These are phyloP conservation scores for Sabuloglossum arenarium DNA, from an alignment of 495 filamentous ascomycete species.

Conservation along the genomic window DNA sequence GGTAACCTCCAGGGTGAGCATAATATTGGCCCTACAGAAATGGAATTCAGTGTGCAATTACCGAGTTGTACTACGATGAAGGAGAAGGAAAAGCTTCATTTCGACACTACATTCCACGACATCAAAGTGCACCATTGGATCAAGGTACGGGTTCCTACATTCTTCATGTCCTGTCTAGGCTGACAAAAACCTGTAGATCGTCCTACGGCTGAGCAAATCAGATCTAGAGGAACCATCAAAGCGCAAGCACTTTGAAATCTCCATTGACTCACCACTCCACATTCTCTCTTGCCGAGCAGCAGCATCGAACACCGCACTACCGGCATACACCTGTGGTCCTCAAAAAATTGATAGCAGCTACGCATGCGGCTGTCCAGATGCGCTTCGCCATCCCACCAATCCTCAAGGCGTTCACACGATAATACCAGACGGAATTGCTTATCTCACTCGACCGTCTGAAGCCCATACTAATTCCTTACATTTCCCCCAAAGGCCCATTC, in stretches of 20 bases:
- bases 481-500: constrained; percentile 46
- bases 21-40: constrained; percentile 73
- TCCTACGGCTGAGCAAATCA: constrained; percentile 80
- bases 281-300: constrained; percentile 88
- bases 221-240: constrained; percentile 65
- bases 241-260: constrained; percentile 91
- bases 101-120: constrained; percentile 89
- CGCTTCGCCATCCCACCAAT: constrained; percentile 22
- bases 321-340: constrained; percentile 51
- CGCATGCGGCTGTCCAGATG: constrained; percentile 60
- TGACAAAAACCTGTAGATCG: constrained; percentile 38
- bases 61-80: constrained; percentile 46
- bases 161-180: constrained; percentile 1
- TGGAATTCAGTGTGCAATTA: constrained; percentile 90
- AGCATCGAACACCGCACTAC: constrained; percentile 73
- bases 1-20: constrained; percentile 51
- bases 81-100: constrained; percentile 60
- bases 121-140: constrained; percentile 98
- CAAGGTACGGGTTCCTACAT: constrained; percentile 40
- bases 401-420: constrained; percentile 11
- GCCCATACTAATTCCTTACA: constrained; percentile 11
- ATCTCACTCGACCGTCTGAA: constrained; percentile 9
- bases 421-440: constrained; percentile 10
- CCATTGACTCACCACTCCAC: constrained; percentile 93
- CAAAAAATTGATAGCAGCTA: constrained; percentile 17